Conservation (phyloP, 257 asterid genomes). For the Solanum clarkiae region DNA sequence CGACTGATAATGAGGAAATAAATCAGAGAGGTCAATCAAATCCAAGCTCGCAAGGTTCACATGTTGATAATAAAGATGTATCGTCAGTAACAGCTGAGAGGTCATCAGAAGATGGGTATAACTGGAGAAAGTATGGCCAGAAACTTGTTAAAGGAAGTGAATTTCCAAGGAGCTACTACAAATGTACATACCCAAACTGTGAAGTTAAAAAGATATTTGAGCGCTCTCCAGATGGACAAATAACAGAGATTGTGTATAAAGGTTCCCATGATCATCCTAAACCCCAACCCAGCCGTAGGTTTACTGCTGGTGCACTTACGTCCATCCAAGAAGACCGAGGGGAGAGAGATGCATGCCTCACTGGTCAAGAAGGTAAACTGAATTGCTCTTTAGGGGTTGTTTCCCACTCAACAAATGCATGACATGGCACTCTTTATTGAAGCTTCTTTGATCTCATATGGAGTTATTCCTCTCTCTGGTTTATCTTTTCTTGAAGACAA, state of each 20-base stretch:
- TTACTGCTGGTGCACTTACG: slow-evolving; percentile 61
- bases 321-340: slow-evolving; percentile 65
- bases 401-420: not conserved
- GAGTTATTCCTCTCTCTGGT: not conserved
- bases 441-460: not conserved
- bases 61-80: slow-evolving; percentile 44
- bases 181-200: slow-evolving; percentile 90
- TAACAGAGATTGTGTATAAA: slow-evolving; percentile 84
- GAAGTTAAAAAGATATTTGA: slow-evolving; percentile 94
- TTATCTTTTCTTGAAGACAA: slow-evolving; percentile 40
- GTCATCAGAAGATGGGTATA: slow-evolving; percentile 88
- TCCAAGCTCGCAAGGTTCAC: slow-evolving; percentile 28
- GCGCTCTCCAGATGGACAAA: slow-evolving; percentile 88
- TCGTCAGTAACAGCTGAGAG: slow-evolving; percentile 48
- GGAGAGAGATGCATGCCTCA: slow-evolving; percentile 34
- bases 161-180: slow-evolving; percentile 93
- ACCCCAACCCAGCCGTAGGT: slow-evolving; percentile 77
- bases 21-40: slow-evolving; percentile 30
- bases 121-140: slow-evolving; percentile 99
- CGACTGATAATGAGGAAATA: slow-evolving; percentile 23
- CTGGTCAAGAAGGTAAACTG: slow-evolving; percentile 62
- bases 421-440: not conserved
- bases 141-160: slow-evolving; percentile 97
- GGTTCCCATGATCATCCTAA: slow-evolving; percentile 97
- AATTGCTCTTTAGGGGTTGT: not conserved